A percentile compares a stretch with the other conserved stretches of the same genome.
These are phyloP conservation scores for Claviceps africana DNA, from an alignment of 2,329 filamentous ascomycete species.

Conservation along the genomic window DNA sequence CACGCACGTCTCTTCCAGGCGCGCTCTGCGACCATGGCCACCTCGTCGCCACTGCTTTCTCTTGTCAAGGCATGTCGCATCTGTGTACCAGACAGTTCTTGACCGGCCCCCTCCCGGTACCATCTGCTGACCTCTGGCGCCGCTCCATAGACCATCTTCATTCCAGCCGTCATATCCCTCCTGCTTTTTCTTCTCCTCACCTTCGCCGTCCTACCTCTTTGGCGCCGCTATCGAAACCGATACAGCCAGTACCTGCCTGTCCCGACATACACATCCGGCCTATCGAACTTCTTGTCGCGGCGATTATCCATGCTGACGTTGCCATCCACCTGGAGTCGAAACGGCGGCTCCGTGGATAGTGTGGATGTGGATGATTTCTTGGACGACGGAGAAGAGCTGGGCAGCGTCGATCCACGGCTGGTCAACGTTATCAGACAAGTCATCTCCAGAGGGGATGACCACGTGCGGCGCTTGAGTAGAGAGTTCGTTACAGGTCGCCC, in stretches of 20 bases:
- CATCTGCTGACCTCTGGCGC: constrained; percentile 3
- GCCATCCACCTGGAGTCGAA: constrained; percentile 34
- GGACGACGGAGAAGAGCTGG: constrained; percentile 53
- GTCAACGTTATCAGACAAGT: constrained; percentile 24
- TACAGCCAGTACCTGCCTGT: constrained; percentile 64
- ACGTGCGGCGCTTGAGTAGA: constrained; percentile 53
- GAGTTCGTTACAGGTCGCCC: constrained; percentile 36
- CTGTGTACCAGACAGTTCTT: not conserved
- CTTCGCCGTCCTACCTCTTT: constrained; percentile 52
- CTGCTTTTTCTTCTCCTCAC: constrained; percentile 52
- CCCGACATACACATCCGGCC: constrained; percentile 39
- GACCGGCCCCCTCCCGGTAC: not conserved
- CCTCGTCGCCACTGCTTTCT: constrained; percentile 10
- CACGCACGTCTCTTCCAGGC: not conserved
- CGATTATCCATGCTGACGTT: constrained; percentile 18
- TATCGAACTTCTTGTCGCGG: constrained; percentile 34
- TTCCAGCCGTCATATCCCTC: constrained; percentile 58
- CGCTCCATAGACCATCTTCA: constrained; percentile 45
- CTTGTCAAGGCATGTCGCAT: constrained; percentile 21
- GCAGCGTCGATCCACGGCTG: constrained; percentile 40
- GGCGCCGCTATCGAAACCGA: constrained; percentile 54
- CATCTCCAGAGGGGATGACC: constrained; percentile 27
- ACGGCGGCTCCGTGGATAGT: constrained; percentile 27
- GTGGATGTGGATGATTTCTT: constrained; percentile 25
- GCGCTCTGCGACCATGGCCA: not conserved